A percentile compares a stretch with the other conserved stretches of the same genome.
These are phyloP conservation scores for Chrysanthemum makinoi DNA, from an alignment of 129 eudicot species.

Conservation along the genomic window DNA sequence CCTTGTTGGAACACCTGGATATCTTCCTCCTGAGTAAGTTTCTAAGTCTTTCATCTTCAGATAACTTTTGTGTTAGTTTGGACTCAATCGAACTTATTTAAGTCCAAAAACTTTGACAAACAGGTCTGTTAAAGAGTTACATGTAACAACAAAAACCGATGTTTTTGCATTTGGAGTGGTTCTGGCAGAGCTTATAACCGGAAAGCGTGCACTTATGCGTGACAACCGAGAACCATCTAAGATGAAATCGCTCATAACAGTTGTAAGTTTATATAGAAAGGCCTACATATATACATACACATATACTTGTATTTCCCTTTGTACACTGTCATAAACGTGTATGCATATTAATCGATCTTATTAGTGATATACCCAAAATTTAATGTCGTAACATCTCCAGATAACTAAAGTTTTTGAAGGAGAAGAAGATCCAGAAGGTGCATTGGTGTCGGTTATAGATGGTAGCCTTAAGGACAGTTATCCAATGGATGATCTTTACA, in stretches of 20 bases:
- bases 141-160: conserved; percentile 81
- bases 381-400: conserved; percentile 29
- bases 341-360: conserved; percentile 1
- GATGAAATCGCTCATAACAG: conserved; percentile 82
- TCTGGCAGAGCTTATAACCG: conserved; percentile 85
- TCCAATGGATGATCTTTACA: conserved; percentile 64
- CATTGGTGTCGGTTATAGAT: conserved; percentile 50
- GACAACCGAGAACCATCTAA: conserved; percentile 60
- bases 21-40: conserved; percentile 84
- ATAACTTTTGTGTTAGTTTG: conserved; percentile 11
- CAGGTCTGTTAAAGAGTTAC: conserved; percentile 85
- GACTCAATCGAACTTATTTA: conserved; percentile 2
- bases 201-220: conserved; percentile 77
- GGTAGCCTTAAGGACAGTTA: conserved; percentile 65
- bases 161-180: conserved; percentile 94
- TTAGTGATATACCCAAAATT: conserved; percentile 19
- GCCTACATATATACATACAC: background rate
- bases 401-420: conserved; percentile 52
- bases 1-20: conserved; percentile 88
- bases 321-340: background rate
- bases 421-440: conserved; percentile 59
- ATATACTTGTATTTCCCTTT: background rate
- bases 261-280: conserved; percentile 44
- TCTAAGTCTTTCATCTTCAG: conserved; percentile 10
- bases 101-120: background rate